These are phyloP conservation scores for Ganoderma lucidum DNA, from an alignment of 1,284 basidiomycete genomes.

Conservation along the genomic window DNA sequence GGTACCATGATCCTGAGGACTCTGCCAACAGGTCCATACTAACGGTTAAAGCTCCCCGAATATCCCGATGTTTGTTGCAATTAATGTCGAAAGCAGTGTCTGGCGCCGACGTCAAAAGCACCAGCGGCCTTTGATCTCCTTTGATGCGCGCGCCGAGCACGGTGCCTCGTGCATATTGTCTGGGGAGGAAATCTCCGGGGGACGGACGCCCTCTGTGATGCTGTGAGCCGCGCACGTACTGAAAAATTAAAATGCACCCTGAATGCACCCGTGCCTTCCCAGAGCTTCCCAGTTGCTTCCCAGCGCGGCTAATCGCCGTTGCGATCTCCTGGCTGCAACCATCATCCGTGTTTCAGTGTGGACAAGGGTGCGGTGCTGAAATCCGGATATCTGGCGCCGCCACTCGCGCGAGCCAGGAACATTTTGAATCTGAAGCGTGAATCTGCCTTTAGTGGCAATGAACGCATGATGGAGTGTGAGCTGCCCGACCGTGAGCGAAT, in stretches of 20 bases:
- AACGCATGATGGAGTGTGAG: not conserved
- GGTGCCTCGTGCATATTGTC: constrained; percentile 1
- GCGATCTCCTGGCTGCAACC: not conserved
- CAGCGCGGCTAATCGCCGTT: not conserved
- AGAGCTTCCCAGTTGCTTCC: not conserved
- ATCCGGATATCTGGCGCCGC: not conserved
- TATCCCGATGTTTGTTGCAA: not conserved
- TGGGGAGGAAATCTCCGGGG: constrained; percentile 1
- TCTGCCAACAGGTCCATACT: not conserved
- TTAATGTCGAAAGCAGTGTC: not conserved
- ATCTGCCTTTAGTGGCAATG: not conserved
- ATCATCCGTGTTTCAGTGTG: not conserved
- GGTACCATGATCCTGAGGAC: not conserved
- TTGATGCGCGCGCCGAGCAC: not conserved
- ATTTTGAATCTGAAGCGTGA: constrained; percentile 4
- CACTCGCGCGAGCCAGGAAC: not conserved
- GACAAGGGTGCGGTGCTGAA: not conserved
- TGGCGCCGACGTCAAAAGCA: not conserved
- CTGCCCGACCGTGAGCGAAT: not conserved
- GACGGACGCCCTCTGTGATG: not conserved
- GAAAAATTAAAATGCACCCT: not conserved
- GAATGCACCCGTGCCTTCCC: not conserved
- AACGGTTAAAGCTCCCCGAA: not conserved
- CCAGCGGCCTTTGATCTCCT: not conserved
- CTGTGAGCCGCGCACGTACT: not conserved